These are phyloP conservation scores for Aspergillus caelatus DNA, from an alignment of 2,329 filamentous ascomycete genomes.

Conservation along the genomic window DNA sequence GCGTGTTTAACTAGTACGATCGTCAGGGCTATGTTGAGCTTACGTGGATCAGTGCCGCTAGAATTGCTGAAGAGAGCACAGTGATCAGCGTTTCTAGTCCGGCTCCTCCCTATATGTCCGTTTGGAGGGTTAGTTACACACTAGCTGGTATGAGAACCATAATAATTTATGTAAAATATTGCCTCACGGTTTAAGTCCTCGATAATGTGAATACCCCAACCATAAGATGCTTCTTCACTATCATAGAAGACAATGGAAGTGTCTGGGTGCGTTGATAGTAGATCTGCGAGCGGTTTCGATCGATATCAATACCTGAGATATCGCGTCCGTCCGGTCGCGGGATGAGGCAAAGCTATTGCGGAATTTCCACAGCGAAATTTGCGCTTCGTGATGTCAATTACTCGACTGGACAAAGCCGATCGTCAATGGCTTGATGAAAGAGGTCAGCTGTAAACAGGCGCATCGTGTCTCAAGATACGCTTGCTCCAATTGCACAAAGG, in stretches of 20 bases:
- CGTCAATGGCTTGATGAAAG: neutral
- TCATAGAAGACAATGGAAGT: neutral
- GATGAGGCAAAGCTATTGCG: neutral
- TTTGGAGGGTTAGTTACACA: too few species aligned
- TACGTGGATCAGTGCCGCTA: neutral
- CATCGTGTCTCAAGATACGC: neutral
- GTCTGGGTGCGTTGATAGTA: neutral
- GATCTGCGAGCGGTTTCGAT: neutral
- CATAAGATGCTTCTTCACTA: neutral
- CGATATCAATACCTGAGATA: neutral
- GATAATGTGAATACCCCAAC: neutral
- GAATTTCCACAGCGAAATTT: neutral
- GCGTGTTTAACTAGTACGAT: neutral
- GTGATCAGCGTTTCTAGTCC: neutral
- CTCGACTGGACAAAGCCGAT: neutral
- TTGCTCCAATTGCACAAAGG: neutral
- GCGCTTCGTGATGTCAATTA: neutral
- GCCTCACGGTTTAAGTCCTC: neutral
- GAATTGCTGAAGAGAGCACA: neutral
- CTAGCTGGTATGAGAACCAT: neutral
- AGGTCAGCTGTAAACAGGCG: neutral
- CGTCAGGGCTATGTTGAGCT: neutral
- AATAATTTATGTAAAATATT: neutral
- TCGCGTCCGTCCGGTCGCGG: neutral
- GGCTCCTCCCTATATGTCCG: neutral